Percentiles rank a stretch among this genome's conserved stretches.
These are phyloP conservation scores for Poterioochromonas sp. DNA, from an alignment of 352 stramenopile genomes.

Conservation along the genomic window DNA sequence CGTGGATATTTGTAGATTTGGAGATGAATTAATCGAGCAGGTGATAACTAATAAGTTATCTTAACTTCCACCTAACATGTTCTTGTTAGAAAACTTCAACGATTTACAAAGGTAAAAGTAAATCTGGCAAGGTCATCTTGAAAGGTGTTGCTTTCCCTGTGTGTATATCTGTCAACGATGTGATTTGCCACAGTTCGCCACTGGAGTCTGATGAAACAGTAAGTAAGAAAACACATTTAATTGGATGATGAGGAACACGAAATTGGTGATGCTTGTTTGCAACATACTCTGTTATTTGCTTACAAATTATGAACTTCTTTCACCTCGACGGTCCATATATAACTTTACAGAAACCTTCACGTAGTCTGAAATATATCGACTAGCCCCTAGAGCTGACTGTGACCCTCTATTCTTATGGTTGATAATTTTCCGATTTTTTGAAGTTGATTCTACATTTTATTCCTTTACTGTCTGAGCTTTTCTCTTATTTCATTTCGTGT, in stretches of 20 bases:
- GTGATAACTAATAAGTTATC: background rate
- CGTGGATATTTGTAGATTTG: constrained; percentile 79
- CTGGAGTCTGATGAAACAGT: constrained; percentile 73
- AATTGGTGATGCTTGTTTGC: background rate
- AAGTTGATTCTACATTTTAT: background rate
- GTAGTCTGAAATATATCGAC: background rate
- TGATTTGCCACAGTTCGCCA: constrained; percentile 95
- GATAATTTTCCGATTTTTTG: constrained; percentile 28
- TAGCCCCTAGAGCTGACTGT: constrained; percentile 28
- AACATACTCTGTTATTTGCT: background rate
- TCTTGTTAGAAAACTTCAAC: background rate
- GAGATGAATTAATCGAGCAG: constrained; percentile 58
- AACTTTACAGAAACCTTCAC: background rate
- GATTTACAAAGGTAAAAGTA: constrained; percentile 12
- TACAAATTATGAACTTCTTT: background rate
- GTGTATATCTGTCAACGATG: constrained; percentile 95
- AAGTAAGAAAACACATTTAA: constrained; percentile 38
- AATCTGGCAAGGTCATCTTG: constrained; percentile 56
- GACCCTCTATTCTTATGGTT: constrained; percentile 58
- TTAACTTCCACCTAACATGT: too few relatives aligned
- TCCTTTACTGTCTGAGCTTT: background rate
- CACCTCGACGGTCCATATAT: background rate
- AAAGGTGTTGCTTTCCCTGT: constrained; percentile 98
- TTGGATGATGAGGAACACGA: background rate
- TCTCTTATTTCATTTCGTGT: constrained; percentile 33